These are phyloP conservation scores for Casaregolazyma suthepensis DNA, from an alignment of 1,139 yeast species.

Conservation along the genomic window DNA sequence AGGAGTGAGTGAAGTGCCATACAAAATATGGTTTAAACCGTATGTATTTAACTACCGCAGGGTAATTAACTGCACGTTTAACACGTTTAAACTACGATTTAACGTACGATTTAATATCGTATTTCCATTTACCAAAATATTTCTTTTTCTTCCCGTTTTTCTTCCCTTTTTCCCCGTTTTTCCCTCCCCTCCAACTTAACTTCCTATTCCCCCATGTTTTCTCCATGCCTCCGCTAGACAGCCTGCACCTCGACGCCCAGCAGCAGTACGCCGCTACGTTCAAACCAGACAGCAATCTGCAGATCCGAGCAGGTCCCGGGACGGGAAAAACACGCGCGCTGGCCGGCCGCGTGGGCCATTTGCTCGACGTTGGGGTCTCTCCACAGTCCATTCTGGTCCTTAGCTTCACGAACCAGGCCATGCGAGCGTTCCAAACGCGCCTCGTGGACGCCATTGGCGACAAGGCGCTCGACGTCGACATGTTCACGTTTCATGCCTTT, in stretches of 20 bases:
- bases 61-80: too few species aligned
- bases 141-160: neutral
- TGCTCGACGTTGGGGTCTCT: slow-evolving; percentile 45
- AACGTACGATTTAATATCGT: too few species aligned
- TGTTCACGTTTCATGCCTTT: slow-evolving; percentile 85
- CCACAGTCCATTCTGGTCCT: slow-evolving; percentile 71
- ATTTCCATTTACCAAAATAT: neutral
- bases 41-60: too few species aligned
- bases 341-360: slow-evolving; percentile 62
- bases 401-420: slow-evolving; percentile 87
- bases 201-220: neutral
- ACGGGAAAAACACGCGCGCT: slow-evolving; percentile 74
- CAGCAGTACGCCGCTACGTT: slow-evolving; percentile 61
- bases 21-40: too few species aligned
- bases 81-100: too few species aligned
- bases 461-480: slow-evolving; percentile 35
- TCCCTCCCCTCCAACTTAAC: neutral
- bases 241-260: slow-evolving; percentile 41
- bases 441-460: slow-evolving; percentile 53
- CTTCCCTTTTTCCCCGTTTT: too few species aligned
- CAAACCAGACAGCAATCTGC: slow-evolving; percentile 49
- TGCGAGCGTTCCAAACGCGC: slow-evolving; percentile 47
- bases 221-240: slow-evolving; percentile 2
- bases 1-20: slow-evolving; percentile 27
- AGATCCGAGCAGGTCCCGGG: slow-evolving; percentile 90